Base-by-base conservation (phyloP, 2,329 filamentous ascomycete genomes). In the Thielaviopsis ethacetica region DNA sequence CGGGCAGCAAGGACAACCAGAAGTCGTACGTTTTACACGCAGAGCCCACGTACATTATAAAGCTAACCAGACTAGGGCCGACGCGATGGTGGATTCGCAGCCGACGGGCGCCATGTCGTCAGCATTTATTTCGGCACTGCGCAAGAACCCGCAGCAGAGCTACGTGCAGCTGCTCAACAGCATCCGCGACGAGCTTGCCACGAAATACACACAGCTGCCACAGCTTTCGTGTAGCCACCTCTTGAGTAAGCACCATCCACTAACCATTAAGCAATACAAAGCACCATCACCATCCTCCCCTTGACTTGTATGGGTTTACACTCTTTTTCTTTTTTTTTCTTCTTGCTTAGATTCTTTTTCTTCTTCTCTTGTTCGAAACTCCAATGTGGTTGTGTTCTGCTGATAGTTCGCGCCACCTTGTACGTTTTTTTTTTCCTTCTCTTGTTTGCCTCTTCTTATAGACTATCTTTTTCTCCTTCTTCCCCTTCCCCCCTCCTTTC, bases 91-190 rank as follows among this genome's bases (percentile, higher is more conserved):
- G 66, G 83, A 80, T 41, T 86, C 90, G 56, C 81, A 96, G 72
- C 91, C 93, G 27, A 97, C 93, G 0, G 93, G 93, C 57, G 93
- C 93, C 68, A 97, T 98, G 93, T 95, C 90, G 1, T 97, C 88
- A 84, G 93, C 93, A 10, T 98, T 98, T 70, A 91, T 98, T 69
- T 86, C 78, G 5, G 85, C 91, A 51, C 80, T 98, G 65, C 91
- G 89, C 75, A 95, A 95, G 79, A 95, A 97, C 70, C 91, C 91
- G 0, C 90, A 96, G 68, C 93, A 98, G 76, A 96, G 90, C 75
- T 98, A 98, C 68, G 91, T 98, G 56, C 86, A 96, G 74, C 76
- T 98, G 62, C 80, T 98, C 66, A 97, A 96, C 77, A 95, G 85
- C 71, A 95, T 98, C 67, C 86, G 93, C 63, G 91, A 96, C 65